Percentiles rank a stretch among this genome's conserved stretches.
Conservation (phyloP, 257 asterid species). For the Fraxinus quadrangulata region DNA sequence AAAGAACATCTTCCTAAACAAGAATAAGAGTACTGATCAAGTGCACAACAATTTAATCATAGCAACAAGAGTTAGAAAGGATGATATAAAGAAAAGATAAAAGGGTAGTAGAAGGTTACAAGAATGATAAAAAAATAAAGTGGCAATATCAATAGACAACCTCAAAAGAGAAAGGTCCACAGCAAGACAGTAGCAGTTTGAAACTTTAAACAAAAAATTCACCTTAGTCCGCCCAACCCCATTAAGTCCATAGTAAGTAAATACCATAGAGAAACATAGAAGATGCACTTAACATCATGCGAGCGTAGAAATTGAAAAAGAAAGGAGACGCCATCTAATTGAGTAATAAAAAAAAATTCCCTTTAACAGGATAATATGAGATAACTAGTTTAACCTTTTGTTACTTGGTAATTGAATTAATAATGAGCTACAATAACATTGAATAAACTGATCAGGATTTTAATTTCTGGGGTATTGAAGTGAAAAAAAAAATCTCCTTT, state of each 20-base stretch:
- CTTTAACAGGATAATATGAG: too few relatives aligned
- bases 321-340: neutral
- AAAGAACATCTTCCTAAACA: slow-evolving; percentile 90
- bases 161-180: slow-evolving; percentile 1
- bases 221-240: too few relatives aligned
- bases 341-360: too few relatives aligned
- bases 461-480: too few relatives aligned
- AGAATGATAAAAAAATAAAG: neutral
- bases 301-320: neutral
- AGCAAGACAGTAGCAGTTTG: neutral
- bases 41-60: slow-evolving; percentile 19
- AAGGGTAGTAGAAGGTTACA: neutral
- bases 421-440: neutral
- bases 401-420: neutral
- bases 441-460: neutral
- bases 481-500: too few relatives aligned
- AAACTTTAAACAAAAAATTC: too few relatives aligned
- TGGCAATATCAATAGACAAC: slow-evolving; percentile 4
- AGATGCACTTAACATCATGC: too few relatives aligned
- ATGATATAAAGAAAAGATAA: slow-evolving; percentile 13
- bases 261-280: too few relatives aligned
- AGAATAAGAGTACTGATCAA: slow-evolving; percentile 27
- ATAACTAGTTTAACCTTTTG: slow-evolving; percentile 3
- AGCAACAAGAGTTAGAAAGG: neutral
- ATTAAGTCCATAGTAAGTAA: too few relatives aligned